Evolutionary conservation across 257 asterid genomes (phyloP), one percentile per base, ranked within the genome.

Genomic region (Ophiorrhiza pumila): DNA sequence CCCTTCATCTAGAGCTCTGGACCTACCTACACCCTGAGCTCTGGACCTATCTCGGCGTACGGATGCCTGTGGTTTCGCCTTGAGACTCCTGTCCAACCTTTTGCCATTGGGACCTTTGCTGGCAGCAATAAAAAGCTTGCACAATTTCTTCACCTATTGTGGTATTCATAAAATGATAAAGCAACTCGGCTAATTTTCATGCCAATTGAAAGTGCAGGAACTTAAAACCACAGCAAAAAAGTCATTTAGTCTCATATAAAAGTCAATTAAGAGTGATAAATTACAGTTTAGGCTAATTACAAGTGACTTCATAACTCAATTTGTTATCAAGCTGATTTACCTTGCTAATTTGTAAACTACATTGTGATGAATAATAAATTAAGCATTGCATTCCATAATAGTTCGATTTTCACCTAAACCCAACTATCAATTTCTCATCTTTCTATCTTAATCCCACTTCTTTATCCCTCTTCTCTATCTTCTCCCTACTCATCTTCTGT

Each of bases 101-200:
- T 78, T 67, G 49, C 85, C 45, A 25, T 12, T 74, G 63, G 62
- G 59, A 59, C 77, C 81, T 80, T 80, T 77, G 77, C 83, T 84
- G 64, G 86, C 71, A 61, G 78, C 55, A 27, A 58, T 42, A 71
- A 94, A 91, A 77, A 91, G 84, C 77, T 83, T 81, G 71, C 98
- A 88, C 81, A 91, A 79, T 34, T 86, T 81, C 82, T 82, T 90
- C 72, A 91, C 97, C 98, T 89, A 74, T 75, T 68, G 71, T 59
- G 68, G 66, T 47, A 77, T 50, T 76, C 22, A 65, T 56, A 37
- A 74, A 69, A 70, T 34, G 71, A 70, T 68, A 39, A 50, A 47
- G 49, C 49, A 58, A 41, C 29, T 50, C 37, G 17, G 22, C 41
- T 39, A 18, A 46, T 43, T 32, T 29, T 43, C 37, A 53, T 20